phyloP scores from a whole-genome alignment of 208 protist species.

The Leptomonas pyrrhocoris region DNA sequence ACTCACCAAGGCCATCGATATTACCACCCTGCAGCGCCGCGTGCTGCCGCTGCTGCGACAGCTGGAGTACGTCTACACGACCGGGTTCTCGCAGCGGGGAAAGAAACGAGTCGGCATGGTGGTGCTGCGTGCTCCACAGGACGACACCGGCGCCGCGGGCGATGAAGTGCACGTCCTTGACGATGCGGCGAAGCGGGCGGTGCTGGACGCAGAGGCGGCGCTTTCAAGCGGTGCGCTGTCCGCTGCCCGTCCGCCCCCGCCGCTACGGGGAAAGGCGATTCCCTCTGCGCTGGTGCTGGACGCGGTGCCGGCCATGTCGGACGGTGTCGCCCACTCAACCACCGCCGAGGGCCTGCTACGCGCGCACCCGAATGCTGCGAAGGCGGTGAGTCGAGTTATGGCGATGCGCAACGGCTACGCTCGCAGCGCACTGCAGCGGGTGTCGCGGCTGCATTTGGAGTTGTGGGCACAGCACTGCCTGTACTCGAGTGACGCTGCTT shows the following conservation, averaged over 20 bases:
- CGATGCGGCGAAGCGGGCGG: conserved; percentile 34
- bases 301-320: conserved; percentile 44
- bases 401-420: conserved; percentile 79
- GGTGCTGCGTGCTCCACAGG: conserved; percentile 31
- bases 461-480: conserved; percentile 72
- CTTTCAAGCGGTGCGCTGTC: background rate
- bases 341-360: conserved; percentile 27
- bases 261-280: conserved; percentile 19
- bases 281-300: conserved; percentile 40
- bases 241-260: background rate
- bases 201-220: conserved; percentile 24
- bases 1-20: conserved; percentile 51
- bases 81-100: conserved; percentile 40
- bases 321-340: conserved; percentile 29
- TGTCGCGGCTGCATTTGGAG: conserved; percentile 78
- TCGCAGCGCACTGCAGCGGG: conserved; percentile 40
- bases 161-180: conserved; percentile 12
- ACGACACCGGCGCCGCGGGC: conserved; percentile 2
- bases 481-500: background rate
- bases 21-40: conserved; percentile 43
- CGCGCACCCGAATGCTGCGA: conserved; percentile 11
- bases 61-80: conserved; percentile 49
- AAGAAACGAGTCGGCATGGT: conserved; percentile 68
- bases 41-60: conserved; percentile 64
- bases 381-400: conserved; percentile 49